Base-by-base conservation (phyloP, 2,329 filamentous ascomycete genomes). In the Botrytis deweyae region DNA sequence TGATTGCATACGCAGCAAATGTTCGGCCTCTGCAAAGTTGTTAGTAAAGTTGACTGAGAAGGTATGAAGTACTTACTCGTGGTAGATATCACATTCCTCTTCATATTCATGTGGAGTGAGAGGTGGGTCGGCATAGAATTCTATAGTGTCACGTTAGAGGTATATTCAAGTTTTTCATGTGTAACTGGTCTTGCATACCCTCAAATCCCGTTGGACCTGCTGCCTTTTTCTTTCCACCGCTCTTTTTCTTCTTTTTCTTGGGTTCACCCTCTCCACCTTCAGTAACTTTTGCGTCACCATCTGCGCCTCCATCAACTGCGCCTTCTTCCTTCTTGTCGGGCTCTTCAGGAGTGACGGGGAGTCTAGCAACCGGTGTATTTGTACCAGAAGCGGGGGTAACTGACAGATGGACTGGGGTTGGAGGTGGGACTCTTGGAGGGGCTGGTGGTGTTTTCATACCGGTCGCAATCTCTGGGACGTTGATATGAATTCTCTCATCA, bases 81-180 rank as follows among this genome's bases (percentile, higher is more conserved):
- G 81, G 80, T 97, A 99, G 38, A 96, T 84, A 20, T 87, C 85
- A 33, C 87, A 84, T 79, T 97, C 93, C 69, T 91, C 86, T 4
- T 86, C 83, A 67, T 88, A 87, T 79, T 97, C 90, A 0, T 86
- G 76, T 2, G 91, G 90, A 0, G 92, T 95, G 75, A 97, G 83
- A 0, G 94, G 94, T 1, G 91, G 87, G 81, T 98, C 95, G 20
- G 92, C 90, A 80, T 89, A 96, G 81, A 89, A 93, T 75, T 94
- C 91, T 88, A 73, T 36, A 14, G 62, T 55, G 65, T 46, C 22
- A 65, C 68, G 72, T 78, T 73, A 77, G 72, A 67, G 42, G 72
- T 42, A 73, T 61, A 9, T 58, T 44, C 25, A 74, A n/a, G 12
- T 1, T 36, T 40, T 22, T 20, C 36, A 52, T 33, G 40, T 40